Evolutionary conservation across 257 asterid genomes (phyloP), one percentile per base, ranked within the genome.

Genomic region (Rubia yunnanensis): DNA sequence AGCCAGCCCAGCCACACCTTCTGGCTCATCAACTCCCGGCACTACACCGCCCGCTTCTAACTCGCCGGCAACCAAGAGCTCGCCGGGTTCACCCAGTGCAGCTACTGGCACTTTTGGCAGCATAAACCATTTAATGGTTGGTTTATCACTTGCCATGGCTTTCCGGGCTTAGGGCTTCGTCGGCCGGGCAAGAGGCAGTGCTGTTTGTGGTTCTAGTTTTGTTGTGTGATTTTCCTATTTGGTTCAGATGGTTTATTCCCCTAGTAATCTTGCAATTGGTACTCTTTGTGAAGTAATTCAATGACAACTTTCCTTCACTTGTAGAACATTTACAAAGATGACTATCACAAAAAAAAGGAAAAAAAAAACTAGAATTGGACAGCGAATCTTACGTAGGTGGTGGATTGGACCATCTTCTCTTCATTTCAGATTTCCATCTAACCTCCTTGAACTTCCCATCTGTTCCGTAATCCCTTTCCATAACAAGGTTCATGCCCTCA

Each of bases 361-460:
- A 36, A 3, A 7, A 10, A 7, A 36, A 13, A 44, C 56, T 0
- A 32, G 39, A 58, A 11, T 26, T 28, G 14, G n/a, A 2, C 52
- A 20, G 28, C 1, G 50, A 35, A 59, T 53, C 81, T 44, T 82
- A 92, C 95, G 82, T 83, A 5, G 94, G 92, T 53, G 95, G 94
- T 70, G 96, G 97, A 81, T 84, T 82, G 54, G 81, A 77, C 99
- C 99, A 90, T 72, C 95, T 82, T 80, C 97, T 83, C 88, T 94
- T 90, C 95, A 94, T 82, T 80, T 94, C 99, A 39, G 96, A 77
- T 76, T 90, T 94, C 68, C 75, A 90, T 66, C 97, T 77, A 30
- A 94, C 97, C 76, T 94, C 99, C 83, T 77, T 90, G 55, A 94
- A 92, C 71, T 90, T 88, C 55, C 99, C 97, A 76, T 90, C 97